A percentile compares a stretch with the other conserved stretches of the same genome.
phyloP scores from a whole-genome alignment of 768 basidiomycete genomes.

The Termitomyces eurrhizus region DNA sequence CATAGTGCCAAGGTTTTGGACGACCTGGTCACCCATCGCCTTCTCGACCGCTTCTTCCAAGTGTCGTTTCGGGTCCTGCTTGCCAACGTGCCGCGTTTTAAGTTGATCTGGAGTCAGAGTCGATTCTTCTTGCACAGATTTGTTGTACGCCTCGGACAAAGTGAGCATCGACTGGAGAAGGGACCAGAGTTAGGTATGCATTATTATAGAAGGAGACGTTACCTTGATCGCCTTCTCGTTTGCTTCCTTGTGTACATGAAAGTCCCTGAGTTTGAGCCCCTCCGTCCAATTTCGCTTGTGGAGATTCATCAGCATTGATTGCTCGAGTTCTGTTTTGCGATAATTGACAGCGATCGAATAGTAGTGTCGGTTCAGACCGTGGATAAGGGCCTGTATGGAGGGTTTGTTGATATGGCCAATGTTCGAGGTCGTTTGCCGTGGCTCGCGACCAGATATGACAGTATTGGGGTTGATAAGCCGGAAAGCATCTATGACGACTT shows the following conservation, averaged over 20 bases:
- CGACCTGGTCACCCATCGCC: conserved; percentile 96
- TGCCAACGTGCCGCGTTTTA: conserved; percentile 96
- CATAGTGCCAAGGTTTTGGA: conserved; percentile 94
- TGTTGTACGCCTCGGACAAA: conserved; percentile 93
- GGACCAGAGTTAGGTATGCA: conserved; percentile 3
- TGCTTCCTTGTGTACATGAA: conserved; percentile 78
- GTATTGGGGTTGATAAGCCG: conserved; percentile 91
- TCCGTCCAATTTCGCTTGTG: conserved; percentile 99
- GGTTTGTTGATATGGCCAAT: conserved; percentile 99
- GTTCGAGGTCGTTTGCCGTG: conserved; percentile 95
- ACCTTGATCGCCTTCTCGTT: conserved; percentile 98
- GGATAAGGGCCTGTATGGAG: conserved; percentile 97
- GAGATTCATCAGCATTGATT: conserved; percentile 97
- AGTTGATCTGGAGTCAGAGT: conserved; percentile 92
- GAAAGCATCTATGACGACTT: conserved; percentile 99
- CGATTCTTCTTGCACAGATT: conserved; percentile 96
- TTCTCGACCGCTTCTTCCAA: conserved; percentile 96
- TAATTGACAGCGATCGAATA: conserved; percentile 98
- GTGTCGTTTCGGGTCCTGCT: conserved; percentile 97
- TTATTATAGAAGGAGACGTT: conserved; percentile 19
- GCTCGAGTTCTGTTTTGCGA: conserved; percentile 96
- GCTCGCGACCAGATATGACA: conserved; percentile 89
- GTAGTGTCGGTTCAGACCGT: conserved; percentile 96
- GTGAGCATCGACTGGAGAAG: conserved; percentile 78
- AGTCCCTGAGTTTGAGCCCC: conserved; percentile 88